A percentile compares a stretch with the other conserved stretches of the same genome.
Evolutionary conservation across 306 rosid genomes (phyloP).

Genomic region (Prunus davidiana): DNA sequence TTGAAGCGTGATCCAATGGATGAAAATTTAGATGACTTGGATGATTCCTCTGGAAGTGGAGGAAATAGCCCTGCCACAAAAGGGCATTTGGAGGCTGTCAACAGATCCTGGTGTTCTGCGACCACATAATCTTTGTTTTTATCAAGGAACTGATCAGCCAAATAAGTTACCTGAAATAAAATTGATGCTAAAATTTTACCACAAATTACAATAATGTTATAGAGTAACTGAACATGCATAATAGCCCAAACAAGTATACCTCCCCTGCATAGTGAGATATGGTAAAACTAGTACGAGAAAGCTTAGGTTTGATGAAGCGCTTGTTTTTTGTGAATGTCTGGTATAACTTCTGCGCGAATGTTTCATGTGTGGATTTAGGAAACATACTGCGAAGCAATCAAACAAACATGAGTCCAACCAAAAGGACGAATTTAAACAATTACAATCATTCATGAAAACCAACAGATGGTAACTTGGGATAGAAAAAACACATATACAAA

Average conservation of each 20-base stretch:
- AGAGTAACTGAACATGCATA: slow-evolving; percentile 21
- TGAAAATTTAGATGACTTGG: slow-evolving; percentile 93
- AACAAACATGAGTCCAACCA: slow-evolving; percentile 36
- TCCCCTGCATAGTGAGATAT: slow-evolving; percentile 98
- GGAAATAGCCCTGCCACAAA: slow-evolving; percentile 92
- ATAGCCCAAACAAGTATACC: slow-evolving; percentile 48
- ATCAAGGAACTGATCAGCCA: slow-evolving; percentile 93
- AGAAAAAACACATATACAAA: background rate
- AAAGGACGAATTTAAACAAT: slow-evolving; percentile 22
- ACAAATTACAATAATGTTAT: slow-evolving; percentile 14
- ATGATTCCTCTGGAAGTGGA: slow-evolving; percentile 76
- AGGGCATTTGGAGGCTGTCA: slow-evolving; percentile 79
- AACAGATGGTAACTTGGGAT: slow-evolving; percentile 15
- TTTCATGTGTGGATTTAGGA: slow-evolving; percentile 99
- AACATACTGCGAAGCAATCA: slow-evolving; percentile 81
- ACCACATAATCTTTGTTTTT: slow-evolving; percentile 99
- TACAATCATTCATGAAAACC: slow-evolving; percentile 2
- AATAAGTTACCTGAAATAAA: slow-evolving; percentile 70
- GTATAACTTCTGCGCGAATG: slow-evolving; percentile 95
- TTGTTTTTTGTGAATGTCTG: slow-evolving; percentile 95
- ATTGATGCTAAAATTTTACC: slow-evolving; percentile 19
- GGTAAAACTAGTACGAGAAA: slow-evolving; percentile 93
- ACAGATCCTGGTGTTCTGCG: slow-evolving; percentile 92
- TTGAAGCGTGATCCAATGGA: slow-evolving; percentile 98
- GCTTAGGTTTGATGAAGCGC: slow-evolving; percentile 97